Percentiles rank a stretch among this genome's conserved stretches.
Evolutionary conservation across 2,329 filamentous ascomycete species (phyloP).

Genomic region (Sporothrix inflata): DNA sequence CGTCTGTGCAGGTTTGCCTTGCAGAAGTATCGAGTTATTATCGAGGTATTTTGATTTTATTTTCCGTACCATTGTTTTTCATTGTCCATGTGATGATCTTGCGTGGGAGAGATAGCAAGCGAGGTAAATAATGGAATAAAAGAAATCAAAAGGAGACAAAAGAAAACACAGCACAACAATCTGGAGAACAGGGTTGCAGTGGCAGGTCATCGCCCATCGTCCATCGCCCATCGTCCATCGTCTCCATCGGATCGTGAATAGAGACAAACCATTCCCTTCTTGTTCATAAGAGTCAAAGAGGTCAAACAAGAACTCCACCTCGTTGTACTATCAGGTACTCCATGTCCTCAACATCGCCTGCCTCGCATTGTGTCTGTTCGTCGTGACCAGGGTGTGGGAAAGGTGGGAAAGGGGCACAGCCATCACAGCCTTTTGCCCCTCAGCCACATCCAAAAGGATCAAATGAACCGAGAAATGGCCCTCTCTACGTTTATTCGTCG

Average conservation of each 20-base stretch:
- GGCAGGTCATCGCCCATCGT: not conserved
- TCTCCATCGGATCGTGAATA: not conserved
- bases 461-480: not conserved
- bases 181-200: not conserved
- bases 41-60: not conserved
- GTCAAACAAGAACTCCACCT: not conserved
- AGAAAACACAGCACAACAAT: not conserved
- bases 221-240: not conserved
- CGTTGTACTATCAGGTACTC: not conserved
- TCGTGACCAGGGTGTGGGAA: not conserved
- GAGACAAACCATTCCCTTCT: not conserved
- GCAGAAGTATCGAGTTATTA: not conserved
- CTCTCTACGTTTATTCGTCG: not conserved
- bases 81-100: not conserved
- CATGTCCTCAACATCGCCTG: not conserved
- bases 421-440: not conserved
- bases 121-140: not conserved
- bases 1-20: not conserved
- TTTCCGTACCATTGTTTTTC: not conserved
- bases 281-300: not conserved
- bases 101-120: not conserved
- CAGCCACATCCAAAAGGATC: constrained; percentile 11
- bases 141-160: not conserved
- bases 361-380: not conserved
- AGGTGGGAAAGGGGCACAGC: not conserved